These are phyloP conservation scores for Chimonanthus praecox DNA, from an alignment of 164 flowering plant species.

Conservation along the genomic window DNA sequence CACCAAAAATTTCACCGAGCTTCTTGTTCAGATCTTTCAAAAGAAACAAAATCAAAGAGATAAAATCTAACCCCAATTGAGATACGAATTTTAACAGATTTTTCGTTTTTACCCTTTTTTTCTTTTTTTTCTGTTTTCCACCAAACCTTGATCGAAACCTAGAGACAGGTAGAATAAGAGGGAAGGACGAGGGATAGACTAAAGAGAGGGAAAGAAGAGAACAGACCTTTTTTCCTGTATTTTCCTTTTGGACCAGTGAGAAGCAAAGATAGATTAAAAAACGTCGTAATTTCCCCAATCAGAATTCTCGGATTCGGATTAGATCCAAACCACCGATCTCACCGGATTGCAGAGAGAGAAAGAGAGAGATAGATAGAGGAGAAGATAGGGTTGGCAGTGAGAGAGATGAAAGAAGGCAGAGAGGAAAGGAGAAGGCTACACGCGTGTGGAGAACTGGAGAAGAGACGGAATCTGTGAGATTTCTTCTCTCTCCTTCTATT, in stretches of 20 bases:
- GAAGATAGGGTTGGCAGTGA: background rate
- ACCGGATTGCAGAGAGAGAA: background rate
- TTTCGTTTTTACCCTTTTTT: too few species aligned
- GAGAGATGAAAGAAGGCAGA: slow-evolving; percentile 7
- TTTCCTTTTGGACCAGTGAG: too few species aligned
- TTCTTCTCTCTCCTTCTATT: too few species aligned
- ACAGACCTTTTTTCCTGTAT: too few species aligned
- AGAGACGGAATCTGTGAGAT: background rate
- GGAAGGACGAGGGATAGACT: background rate
- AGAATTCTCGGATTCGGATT: background rate
- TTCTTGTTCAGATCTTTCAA: slow-evolving; percentile 22
- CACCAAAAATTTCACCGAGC: slow-evolving; percentile 72
- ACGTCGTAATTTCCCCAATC: slow-evolving; percentile 10
- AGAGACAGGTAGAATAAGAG: too few species aligned
- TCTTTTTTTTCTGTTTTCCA: background rate
- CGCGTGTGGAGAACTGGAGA: background rate
- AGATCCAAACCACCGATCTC: slow-evolving; percentile 2
- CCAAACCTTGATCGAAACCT: background rate
- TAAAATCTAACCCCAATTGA: slow-evolving; percentile 6
- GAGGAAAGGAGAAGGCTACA: background rate
- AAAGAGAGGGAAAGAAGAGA: too few species aligned
- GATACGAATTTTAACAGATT: too few species aligned
- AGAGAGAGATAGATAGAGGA: background rate
- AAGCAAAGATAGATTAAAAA: background rate
- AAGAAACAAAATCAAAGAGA: background rate